These are phyloP conservation scores for Globisporangium heterothallicum DNA, from an alignment of 352 stramenopile species.

Conservation along the genomic window DNA sequence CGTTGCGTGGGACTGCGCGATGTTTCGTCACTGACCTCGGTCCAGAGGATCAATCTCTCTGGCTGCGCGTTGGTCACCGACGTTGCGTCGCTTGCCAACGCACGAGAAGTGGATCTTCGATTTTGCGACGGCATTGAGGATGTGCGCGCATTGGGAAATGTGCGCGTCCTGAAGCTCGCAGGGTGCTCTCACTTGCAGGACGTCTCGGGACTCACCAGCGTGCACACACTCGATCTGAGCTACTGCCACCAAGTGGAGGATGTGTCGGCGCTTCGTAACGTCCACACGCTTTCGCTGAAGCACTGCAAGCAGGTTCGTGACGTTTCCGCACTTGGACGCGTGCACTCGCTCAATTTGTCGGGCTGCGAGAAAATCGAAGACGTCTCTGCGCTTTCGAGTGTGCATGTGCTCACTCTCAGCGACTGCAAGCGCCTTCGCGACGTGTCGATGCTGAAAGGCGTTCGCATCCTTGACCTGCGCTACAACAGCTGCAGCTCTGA, in stretches of 20 bases:
- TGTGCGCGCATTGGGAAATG: slow-evolving; percentile 23
- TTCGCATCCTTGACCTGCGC: slow-evolving; percentile 54
- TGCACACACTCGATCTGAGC: slow-evolving; percentile 54
- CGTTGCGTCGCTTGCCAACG: slow-evolving; percentile 28
- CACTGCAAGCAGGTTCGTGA: slow-evolving; percentile 45
- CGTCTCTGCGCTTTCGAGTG: slow-evolving; percentile 33
- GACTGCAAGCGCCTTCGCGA: slow-evolving; percentile 46
- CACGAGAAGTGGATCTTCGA: slow-evolving; percentile 45
- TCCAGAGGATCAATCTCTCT: slow-evolving; percentile 44
- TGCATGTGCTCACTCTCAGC: slow-evolving; percentile 60
- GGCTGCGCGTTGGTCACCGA: slow-evolving; percentile 47
- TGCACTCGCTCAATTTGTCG: slow-evolving; percentile 58
- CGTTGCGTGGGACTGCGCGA: slow-evolving; percentile 46
- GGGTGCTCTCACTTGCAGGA: slow-evolving; percentile 42
- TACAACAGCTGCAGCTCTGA: slow-evolving; percentile 34
- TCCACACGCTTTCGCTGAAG: slow-evolving; percentile 60
- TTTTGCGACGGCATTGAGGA: slow-evolving; percentile 68
- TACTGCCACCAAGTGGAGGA: slow-evolving; percentile 53
- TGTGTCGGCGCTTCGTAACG: slow-evolving; percentile 32
- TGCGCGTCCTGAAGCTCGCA: slow-evolving; percentile 52
- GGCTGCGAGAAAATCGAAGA: slow-evolving; percentile 42
- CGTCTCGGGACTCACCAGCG: slow-evolving; percentile 39
- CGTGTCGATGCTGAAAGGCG: slow-evolving; percentile 47
- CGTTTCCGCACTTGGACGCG: slow-evolving; percentile 33
- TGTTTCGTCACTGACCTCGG: slow-evolving; percentile 26